Base-by-base conservation (phyloP, 139 green algal genomes). In the Eudorina sp. region DNA sequence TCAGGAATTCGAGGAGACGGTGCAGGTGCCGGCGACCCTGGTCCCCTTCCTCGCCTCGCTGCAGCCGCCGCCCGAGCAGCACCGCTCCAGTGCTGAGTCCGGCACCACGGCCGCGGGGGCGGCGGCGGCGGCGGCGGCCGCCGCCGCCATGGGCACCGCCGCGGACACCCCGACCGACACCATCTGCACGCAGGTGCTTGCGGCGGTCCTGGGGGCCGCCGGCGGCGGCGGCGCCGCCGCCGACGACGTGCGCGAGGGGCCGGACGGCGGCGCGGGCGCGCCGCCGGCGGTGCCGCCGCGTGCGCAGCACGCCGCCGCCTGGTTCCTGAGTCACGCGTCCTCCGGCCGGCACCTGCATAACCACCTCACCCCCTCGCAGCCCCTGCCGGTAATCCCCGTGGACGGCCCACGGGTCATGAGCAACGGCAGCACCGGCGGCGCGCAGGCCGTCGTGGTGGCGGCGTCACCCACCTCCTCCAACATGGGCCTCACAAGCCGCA, bases 1-100 rank as follows among this genome's bases (percentile, higher is more conserved):
- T n/a, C 80, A 86, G 80, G 80, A 86, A 60, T 86, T 86, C 23
- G 80, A 76, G 41, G 80, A 86, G 80, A 76, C 60, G 19, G 81
- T 87, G 40, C 81, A 87, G 81, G 81, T 87, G 23, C 81, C 81
- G 2, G 18, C 62, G 31, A 64, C 64, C 3, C 36, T 87, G 34
- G 31, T 2, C 11, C 64, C 81, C n/a, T 66, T 87, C 46, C 46
- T 87, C 21, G 34, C 18, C 4, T 68, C 31, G 25, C 34, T 75
- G 31, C 36, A 34, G 31, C 16, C 38, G 8, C 31, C 66, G 3
- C 4, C 46, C 3, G 66, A 19, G 5, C 13, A 13, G 11, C 48
- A 55, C 11, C 48, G 27, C 62, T 31, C 62, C n/a, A 38, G 62
- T 29, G 62, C 62, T 19, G 62, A 31, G 16, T 11, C 62, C 27